A percentile compares a stretch with the other conserved stretches of the same genome.
phyloP scores from a whole-genome alignment of 768 basidiomycete genomes.

The Harrya chromipes region DNA sequence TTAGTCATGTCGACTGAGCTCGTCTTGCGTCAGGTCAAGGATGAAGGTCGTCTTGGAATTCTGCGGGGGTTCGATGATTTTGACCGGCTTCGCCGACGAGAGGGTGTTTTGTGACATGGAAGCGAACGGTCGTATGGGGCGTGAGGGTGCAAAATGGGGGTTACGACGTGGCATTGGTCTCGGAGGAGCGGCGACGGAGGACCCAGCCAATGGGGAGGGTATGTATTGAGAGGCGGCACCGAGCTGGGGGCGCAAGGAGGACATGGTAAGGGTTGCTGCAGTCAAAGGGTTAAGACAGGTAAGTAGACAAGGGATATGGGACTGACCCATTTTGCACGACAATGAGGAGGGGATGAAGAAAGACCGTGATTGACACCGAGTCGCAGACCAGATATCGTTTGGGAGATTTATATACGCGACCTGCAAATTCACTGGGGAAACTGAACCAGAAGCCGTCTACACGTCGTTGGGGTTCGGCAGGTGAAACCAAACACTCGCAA shows the following conservation, averaged over 20 bases:
- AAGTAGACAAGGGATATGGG: not conserved
- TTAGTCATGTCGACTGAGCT: constrained; percentile 69
- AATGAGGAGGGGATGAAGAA: constrained; percentile 10
- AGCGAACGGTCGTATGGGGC: constrained; percentile 76
- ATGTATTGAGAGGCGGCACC: constrained; percentile 39
- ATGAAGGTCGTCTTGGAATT: constrained; percentile 68
- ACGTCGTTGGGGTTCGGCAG: constrained; percentile 33
- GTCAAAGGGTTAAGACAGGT: not conserved
- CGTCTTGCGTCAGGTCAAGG: constrained; percentile 79
- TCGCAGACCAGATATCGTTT: constrained; percentile 31
- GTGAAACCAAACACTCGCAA: constrained; percentile 22
- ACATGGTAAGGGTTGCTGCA: constrained; percentile 44
- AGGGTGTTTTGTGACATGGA: constrained; percentile 40
- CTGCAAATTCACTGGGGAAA: constrained; percentile 28
- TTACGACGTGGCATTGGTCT: constrained; percentile 40
- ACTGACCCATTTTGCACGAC: constrained; percentile 39
- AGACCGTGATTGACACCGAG: constrained; percentile 29
- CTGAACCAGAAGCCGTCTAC: constrained; percentile 2
- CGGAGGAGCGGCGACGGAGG: constrained; percentile 32
- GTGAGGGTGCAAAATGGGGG: constrained; percentile 64
- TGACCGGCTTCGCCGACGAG: constrained; percentile 49
- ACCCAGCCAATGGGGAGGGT: constrained; percentile 61
- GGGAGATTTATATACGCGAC: constrained; percentile 24
- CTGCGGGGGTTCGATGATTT: constrained; percentile 77
- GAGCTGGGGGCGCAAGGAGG: constrained; percentile 29